These are phyloP conservation scores for Dipodascus geniculatus DNA, from an alignment of 805 yeast species.

Conservation along the genomic window DNA sequence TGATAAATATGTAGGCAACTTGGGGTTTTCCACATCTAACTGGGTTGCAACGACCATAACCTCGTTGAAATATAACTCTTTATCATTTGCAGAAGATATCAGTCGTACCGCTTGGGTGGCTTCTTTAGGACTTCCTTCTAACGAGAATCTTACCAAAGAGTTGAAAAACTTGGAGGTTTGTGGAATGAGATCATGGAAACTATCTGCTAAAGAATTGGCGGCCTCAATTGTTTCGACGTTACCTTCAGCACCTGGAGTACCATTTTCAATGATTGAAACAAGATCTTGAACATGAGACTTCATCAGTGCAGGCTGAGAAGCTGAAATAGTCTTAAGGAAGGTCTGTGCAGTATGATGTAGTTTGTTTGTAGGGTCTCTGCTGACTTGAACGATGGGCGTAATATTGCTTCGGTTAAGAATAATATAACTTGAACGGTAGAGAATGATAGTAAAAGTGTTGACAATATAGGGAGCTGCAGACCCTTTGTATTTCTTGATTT, in stretches of 20 bases:
- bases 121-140: constrained; percentile 43
- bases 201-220: constrained; percentile 43
- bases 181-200: constrained; percentile 38
- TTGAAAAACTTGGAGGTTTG: constrained; percentile 34
- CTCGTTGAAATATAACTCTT: constrained; percentile 30
- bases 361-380: constrained; percentile 27
- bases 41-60: constrained; percentile 16
- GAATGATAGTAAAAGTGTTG: constrained; percentile 41
- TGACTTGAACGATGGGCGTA: constrained; percentile 36
- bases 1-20: constrained; percentile 46
- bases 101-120: constrained; percentile 56
- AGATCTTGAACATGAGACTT: constrained; percentile 46
- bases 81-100: constrained; percentile 35
- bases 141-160: constrained; percentile 35
- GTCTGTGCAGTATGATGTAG: constrained; percentile 34
- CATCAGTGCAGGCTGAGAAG: constrained; percentile 50
- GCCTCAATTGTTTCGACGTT: constrained; percentile 41
- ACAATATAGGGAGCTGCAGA: constrained; percentile 34
- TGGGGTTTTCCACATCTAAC: constrained; percentile 1
- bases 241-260: constrained; percentile 19
- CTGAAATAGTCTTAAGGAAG: constrained; percentile 47
- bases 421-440: constrained; percentile 50
- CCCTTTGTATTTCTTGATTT: constrained; percentile 23
- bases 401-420: constrained; percentile 58
- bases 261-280: constrained; percentile 28